A percentile compares a stretch with the other conserved stretches of the same genome.
phyloP scores from a whole-genome alignment of 495 filamentous ascomycete genomes.

The Neurospora sp. region DNA sequence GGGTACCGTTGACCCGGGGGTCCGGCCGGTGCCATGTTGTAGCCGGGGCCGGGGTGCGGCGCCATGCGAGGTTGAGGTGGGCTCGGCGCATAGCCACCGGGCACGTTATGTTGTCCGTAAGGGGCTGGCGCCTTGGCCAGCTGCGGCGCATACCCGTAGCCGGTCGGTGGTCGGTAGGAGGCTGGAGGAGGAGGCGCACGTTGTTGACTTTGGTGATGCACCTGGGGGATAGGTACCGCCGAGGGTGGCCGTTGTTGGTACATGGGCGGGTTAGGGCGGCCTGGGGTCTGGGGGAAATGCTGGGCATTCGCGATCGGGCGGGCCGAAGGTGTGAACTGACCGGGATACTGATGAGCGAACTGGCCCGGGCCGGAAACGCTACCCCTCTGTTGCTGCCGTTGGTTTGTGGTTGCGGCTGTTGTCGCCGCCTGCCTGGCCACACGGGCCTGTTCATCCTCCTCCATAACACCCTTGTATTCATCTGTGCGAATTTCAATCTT shows the following conservation, averaged over 20 bases:
- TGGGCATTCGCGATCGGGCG: slow-evolving; percentile 31
- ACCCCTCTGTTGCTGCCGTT: slow-evolving; percentile 31
- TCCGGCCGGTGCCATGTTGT: slow-evolving; percentile 19
- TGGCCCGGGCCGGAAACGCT: slow-evolving; percentile 23
- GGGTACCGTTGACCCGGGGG: slow-evolving; percentile 22
- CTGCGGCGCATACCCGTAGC: slow-evolving; percentile 22
- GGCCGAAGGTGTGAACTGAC: slow-evolving; percentile 23
- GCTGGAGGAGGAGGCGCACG: slow-evolving; percentile 16
- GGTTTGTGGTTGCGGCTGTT: slow-evolving; percentile 18
- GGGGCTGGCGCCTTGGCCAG: slow-evolving; percentile 27
- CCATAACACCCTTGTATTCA: slow-evolving; percentile 71
- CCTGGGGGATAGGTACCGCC: slow-evolving; percentile 22
- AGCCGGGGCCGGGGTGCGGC: slow-evolving; percentile 17
- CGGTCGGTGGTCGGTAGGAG: slow-evolving; percentile 22
- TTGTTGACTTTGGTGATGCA: slow-evolving; percentile 21
- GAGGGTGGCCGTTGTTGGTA: slow-evolving; percentile 23
- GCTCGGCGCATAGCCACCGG: slow-evolving; percentile 25
- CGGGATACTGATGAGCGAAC: slow-evolving; percentile 29
- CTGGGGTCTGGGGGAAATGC: slow-evolving; percentile 35
- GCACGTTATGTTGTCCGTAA: slow-evolving; percentile 31
- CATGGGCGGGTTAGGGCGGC: slow-evolving; percentile 25
- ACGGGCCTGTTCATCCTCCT: slow-evolving; percentile 60
- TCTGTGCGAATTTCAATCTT: slow-evolving; percentile 62
- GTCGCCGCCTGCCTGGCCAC: slow-evolving; percentile 27
- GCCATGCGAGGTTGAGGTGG: slow-evolving; percentile 28